phyloP scores from a whole-genome alignment of 1,139 yeast genomes.

The Suzukiozyma palmioleophila region DNA sequence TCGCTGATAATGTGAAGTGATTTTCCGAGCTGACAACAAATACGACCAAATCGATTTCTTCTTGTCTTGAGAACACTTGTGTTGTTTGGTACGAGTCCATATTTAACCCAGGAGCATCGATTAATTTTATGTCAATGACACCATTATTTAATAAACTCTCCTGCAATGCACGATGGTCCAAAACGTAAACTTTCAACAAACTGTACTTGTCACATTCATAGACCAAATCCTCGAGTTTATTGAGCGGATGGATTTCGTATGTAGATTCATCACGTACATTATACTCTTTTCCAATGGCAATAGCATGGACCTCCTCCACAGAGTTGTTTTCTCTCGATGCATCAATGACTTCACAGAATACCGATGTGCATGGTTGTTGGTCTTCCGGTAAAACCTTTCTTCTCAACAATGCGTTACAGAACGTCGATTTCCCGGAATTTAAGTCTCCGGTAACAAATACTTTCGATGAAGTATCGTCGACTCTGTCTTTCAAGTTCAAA shows the following conservation, averaged over 20 bases:
- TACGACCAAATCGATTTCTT: conserved; percentile 92
- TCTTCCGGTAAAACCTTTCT: conserved; percentile 85
- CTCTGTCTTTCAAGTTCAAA: conserved; percentile 70
- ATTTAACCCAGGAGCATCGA: conserved; percentile 97
- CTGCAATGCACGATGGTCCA: conserved; percentile 66
- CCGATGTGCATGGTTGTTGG: conserved; percentile 96
- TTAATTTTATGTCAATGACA: conserved; percentile 83
- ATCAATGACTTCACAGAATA: conserved; percentile 91
- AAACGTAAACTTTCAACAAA: conserved; percentile 73
- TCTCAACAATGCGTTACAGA: conserved; percentile 85
- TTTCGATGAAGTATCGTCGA: conserved; percentile 88
- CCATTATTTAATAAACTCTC: conserved; percentile 83
- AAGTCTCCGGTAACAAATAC: conserved; percentile 96
- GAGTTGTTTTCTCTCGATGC: conserved; percentile 65
- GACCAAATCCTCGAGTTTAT: conserved; percentile 65
- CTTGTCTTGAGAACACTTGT: conserved; percentile 92
- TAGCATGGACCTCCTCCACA: conserved; percentile 90
- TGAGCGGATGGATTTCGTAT: conserved; percentile 51
- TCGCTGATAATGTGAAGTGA: conserved; percentile 90
- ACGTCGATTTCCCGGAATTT: conserved; percentile 94
- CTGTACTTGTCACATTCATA: conserved; percentile 68
- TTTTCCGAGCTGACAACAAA: conserved; percentile 96
- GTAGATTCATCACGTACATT: conserved; percentile 61
- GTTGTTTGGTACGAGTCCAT: conserved; percentile 93
- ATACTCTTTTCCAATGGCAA: conserved; percentile 60